A percentile compares a stretch with the other conserved stretches of the same genome.
phyloP scores from a whole-genome alignment of 768 basidiomycete genomes.

The Tulasnella sp. region DNA sequence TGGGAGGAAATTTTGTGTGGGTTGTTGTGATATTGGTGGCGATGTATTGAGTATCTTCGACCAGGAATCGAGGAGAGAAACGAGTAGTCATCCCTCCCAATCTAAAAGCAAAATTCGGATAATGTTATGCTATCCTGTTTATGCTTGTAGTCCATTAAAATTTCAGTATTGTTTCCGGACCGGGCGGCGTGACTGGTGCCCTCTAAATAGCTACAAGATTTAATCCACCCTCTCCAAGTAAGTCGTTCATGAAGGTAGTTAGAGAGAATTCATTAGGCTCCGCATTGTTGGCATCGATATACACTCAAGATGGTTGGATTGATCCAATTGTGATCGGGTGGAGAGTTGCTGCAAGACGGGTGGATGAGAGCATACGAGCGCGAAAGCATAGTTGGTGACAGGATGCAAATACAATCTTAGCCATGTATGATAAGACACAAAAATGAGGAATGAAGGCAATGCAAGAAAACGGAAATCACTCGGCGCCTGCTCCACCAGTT shows the following conservation, averaged over 20 bases:
- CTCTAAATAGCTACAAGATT: no score
- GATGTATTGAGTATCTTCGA: neutral
- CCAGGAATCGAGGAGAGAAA: neutral
- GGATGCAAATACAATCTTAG: neutral
- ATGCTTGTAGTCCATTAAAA: no score
- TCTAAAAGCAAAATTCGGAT: neutral
- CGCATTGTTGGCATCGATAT: no score
- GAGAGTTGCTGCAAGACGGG: no score
- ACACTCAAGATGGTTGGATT: no score
- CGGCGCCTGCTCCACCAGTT: slow-evolving; percentile 7
- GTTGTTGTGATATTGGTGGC: neutral
- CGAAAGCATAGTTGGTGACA: neutral
- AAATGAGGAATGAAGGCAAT: neutral
- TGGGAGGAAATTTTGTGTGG: slow-evolving; percentile 4
- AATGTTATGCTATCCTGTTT: no score
- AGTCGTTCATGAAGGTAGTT: no score
- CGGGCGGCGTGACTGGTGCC: no score
- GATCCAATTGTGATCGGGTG: no score
- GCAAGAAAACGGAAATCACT: neutral
- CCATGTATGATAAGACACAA: neutral
- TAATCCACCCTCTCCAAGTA: no score
- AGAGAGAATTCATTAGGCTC: no score
- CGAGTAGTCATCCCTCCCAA: neutral
- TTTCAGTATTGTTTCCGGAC: no score
- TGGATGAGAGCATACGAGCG: neutral